These are phyloP conservation scores for Dioscorea dumetorum DNA, from an alignment of 106 monocot genomes.

Conservation along the genomic window DNA sequence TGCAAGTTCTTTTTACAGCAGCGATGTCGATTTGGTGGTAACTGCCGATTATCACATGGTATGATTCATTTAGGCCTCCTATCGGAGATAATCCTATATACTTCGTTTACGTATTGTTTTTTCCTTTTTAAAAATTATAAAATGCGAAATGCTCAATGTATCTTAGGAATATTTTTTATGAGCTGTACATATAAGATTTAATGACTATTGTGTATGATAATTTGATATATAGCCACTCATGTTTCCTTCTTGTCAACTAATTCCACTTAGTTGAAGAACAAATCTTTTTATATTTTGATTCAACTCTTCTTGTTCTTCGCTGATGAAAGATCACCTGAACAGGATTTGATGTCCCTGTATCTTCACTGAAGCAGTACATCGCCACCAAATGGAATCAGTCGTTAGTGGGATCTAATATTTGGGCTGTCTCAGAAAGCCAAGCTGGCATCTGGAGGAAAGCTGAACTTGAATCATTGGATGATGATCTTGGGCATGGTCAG, in stretches of 20 bases:
- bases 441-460: conserved; percentile 79
- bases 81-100: conserved; percentile 4
- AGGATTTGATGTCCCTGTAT: conserved; percentile 56
- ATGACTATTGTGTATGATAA: no score
- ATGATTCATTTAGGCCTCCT: conserved; percentile 37
- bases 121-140: background rate
- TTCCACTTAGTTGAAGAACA: no score
- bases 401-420: conserved; percentile 66
- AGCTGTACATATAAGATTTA: no score
- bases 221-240: no score
- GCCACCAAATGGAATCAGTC: conserved; percentile 69
- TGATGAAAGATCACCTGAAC: conserved; percentile 1
- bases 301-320: no score
- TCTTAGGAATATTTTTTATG: no score
- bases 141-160: no score
- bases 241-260: no score
- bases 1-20: conserved; percentile 98
- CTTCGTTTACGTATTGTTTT: background rate
- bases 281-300: no score
- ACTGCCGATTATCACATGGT: conserved; percentile 98
- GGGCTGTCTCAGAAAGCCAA: conserved; percentile 35
- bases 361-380: conserved; percentile 62
- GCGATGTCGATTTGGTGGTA: conserved; percentile 93
- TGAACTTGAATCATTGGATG: conserved; percentile 84
- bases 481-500: conserved; percentile 42